phyloP scores from a whole-genome alignment of 1,284 basidiomycete genomes.

The Sporisorium sorghi region DNA sequence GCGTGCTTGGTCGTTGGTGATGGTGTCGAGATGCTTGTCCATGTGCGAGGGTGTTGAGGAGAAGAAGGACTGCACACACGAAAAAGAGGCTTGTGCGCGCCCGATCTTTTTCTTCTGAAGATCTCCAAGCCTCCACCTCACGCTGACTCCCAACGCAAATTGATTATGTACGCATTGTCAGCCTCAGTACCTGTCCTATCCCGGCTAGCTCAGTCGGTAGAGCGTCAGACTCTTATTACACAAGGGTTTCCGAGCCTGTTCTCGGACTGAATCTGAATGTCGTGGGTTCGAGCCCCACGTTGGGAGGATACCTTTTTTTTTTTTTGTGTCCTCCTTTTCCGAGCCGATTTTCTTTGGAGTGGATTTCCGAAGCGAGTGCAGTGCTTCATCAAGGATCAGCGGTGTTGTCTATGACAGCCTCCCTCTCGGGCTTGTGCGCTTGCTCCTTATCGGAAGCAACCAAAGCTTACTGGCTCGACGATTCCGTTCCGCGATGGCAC shows the following conservation, averaged over 20 bases:
- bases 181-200: slow-evolving; percentile 6
- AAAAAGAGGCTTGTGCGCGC: slow-evolving; percentile 11
- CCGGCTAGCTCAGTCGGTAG: slow-evolving; percentile 70
- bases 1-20: too few species aligned
- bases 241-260: slow-evolving; percentile 48
- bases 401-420: too few species aligned
- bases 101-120: slow-evolving; percentile 9
- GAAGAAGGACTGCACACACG: background rate
- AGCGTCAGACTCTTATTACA: slow-evolving; percentile 69
- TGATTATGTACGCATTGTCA: background rate
- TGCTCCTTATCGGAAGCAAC: background rate
- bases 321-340: background rate
- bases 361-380: too few species aligned
- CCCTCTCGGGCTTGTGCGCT: background rate
- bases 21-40: background rate
- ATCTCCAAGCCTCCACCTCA: slow-evolving; percentile 28
- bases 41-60: background rate
- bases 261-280: slow-evolving; percentile 62
- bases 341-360: background rate
- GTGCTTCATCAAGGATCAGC: too few species aligned
- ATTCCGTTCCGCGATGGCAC: background rate
- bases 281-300: slow-evolving; percentile 69
- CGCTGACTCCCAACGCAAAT: background rate
- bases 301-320: slow-evolving; percentile 58
- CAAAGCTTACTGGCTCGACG: background rate